Conservation (phyloP, 2,329 filamentous ascomycete genomes). For the Fonsecaea pedrosoi region DNA sequence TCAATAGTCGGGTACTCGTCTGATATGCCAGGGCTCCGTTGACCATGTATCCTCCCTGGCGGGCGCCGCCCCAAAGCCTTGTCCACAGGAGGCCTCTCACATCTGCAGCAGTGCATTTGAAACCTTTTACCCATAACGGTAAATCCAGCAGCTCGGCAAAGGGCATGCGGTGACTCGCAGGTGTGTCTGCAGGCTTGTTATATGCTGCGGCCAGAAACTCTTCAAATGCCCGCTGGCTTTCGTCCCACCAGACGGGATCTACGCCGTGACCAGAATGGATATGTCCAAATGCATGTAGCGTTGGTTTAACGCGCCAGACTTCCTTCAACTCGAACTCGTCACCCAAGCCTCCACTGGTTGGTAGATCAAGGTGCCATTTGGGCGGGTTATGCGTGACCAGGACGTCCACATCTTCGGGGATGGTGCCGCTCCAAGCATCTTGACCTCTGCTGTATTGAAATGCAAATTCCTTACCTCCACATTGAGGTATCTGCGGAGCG, state of each 20-base stretch:
- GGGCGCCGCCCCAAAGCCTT: constrained; percentile 63
- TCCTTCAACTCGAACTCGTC: constrained; percentile 75
- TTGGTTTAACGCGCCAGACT: constrained; percentile 74
- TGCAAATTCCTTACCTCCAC: constrained; percentile 73
- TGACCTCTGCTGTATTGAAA: constrained; percentile 74
- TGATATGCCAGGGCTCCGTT: constrained; percentile 65
- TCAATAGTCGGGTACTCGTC: constrained; percentile 46
- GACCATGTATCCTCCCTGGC: constrained; percentile 61
- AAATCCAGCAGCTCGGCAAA: constrained; percentile 48
- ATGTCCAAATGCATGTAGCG: constrained; percentile 84
- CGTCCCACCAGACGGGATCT: constrained; percentile 76
- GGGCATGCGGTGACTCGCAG: constrained; percentile 40
- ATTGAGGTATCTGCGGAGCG: constrained; percentile 77
- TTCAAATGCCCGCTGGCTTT: constrained; percentile 74
- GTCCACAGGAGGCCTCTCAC: constrained; percentile 65
- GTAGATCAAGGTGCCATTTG: constrained; percentile 68
- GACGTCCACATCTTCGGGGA: constrained; percentile 76
- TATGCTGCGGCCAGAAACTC: constrained; percentile 56
- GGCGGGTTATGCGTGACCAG: constrained; percentile 83
- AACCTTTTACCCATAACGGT: constrained; percentile 58
- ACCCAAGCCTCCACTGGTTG: constrained; percentile 65
- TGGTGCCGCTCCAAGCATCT: constrained; percentile 74
- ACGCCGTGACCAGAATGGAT: constrained; percentile 77
- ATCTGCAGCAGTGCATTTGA: constrained; percentile 60
- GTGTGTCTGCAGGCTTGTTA: constrained; percentile 40